Conservation (phyloP, 768 basidiomycete species). For the Grammothele lineata region DNA sequence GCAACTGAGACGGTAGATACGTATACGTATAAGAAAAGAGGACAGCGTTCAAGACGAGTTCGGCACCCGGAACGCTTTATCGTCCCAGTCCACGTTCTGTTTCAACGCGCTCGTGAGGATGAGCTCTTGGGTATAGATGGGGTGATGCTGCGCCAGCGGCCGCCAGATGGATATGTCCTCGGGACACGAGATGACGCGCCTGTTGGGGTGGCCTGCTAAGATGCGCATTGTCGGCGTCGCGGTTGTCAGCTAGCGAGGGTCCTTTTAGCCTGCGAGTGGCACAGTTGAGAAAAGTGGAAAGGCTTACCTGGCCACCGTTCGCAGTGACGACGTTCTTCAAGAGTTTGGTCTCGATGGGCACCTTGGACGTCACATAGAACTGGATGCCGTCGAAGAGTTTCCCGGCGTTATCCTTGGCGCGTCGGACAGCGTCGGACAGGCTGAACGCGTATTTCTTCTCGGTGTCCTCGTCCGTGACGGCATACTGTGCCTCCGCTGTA, state of each 20-base stretch:
- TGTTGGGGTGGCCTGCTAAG: slow-evolving; percentile 42
- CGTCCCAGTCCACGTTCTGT: slow-evolving; percentile 67
- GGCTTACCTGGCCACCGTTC: slow-evolving; percentile 65
- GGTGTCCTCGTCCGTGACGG: slow-evolving; percentile 53
- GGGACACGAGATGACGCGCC: slow-evolving; percentile 62
- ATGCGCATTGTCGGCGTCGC: slow-evolving; percentile 53
- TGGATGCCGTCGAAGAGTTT: slow-evolving; percentile 59
- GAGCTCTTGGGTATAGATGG: slow-evolving; percentile 68
- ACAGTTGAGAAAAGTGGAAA: not conserved
- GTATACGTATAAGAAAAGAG: too few species aligned
- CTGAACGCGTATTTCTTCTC: slow-evolving; percentile 69
- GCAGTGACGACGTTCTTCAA: slow-evolving; percentile 67
- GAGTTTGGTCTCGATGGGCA: slow-evolving; percentile 52
- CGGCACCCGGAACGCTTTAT: slow-evolving; percentile 13
- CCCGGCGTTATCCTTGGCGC: slow-evolving; percentile 49
- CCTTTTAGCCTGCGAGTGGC: not conserved
- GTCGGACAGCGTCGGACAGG: slow-evolving; percentile 52
- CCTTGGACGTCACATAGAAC: slow-evolving; percentile 73
- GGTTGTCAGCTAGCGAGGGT: slow-evolving; percentile 30
- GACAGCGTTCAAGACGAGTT: slow-evolving; percentile 4
- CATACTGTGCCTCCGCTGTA: slow-evolving; percentile 59
- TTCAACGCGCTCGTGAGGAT: slow-evolving; percentile 58
- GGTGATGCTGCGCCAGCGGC: slow-evolving; percentile 45
- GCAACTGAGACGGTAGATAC: too few species aligned
- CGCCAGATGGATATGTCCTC: slow-evolving; percentile 68